Evolutionary conservation across 2,329 filamentous ascomycete genomes (phyloP).

Genomic region (Fusarium proliferatum): DNA sequence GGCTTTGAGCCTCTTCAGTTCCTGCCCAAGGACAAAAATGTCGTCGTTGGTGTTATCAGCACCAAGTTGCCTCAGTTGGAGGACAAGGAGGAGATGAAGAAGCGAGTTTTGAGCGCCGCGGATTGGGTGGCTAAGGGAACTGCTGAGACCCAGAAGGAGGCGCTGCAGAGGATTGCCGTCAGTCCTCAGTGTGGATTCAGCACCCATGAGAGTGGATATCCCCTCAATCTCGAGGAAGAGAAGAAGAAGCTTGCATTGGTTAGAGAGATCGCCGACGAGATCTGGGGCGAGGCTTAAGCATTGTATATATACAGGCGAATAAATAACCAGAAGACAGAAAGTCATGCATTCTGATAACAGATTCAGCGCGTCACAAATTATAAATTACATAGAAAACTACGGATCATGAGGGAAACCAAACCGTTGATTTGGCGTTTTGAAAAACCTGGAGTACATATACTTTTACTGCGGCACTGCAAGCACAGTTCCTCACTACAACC

Average conservation of each 20-base stretch:
- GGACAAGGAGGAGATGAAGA: slow-evolving; percentile 72
- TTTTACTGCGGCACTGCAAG: accelerated
- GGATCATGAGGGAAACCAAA: neutral
- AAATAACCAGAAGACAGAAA: neutral
- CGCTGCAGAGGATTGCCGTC: slow-evolving; percentile 73
- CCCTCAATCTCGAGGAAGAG: slow-evolving; percentile 76
- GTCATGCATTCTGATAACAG: neutral
- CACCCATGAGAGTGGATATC: slow-evolving; percentile 79
- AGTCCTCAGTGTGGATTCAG: slow-evolving; percentile 81
- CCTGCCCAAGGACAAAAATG: slow-evolving; percentile 70
- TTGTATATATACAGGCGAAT: no score
- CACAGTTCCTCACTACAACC: neutral
- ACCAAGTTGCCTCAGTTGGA: slow-evolving; percentile 72
- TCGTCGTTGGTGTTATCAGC: slow-evolving; percentile 72
- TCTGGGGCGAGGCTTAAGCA: slow-evolving; percentile 64
- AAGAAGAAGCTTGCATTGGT: slow-evolving; percentile 78
- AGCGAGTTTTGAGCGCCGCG: slow-evolving; percentile 68
- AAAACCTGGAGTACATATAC: neutral
- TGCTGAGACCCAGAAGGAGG: slow-evolving; percentile 72
- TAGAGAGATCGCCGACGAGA: slow-evolving; percentile 75
- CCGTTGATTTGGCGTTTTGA: neutral
- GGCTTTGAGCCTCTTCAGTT: slow-evolving; percentile 73
- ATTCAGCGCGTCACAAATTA: no score
- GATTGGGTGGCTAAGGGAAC: slow-evolving; percentile 76
- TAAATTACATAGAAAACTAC: no score